These are phyloP conservation scores for Cicer yamashitae DNA, from an alignment of 306 rosid genomes.

Conservation along the genomic window DNA sequence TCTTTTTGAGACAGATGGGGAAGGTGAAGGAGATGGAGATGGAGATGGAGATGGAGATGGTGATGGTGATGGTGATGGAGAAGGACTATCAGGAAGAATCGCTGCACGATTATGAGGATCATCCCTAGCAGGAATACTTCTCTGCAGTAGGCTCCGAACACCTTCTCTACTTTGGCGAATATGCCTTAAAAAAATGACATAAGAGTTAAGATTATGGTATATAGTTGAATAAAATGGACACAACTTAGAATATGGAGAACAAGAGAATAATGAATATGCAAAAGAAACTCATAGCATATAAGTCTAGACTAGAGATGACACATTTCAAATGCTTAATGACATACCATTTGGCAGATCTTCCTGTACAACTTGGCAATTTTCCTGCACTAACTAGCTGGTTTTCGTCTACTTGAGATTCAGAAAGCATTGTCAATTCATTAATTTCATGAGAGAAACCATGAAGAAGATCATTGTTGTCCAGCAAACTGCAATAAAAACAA, in stretches of 20 bases:
- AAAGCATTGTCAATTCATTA: conserved; percentile 56
- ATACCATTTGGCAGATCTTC: conserved; percentile 58
- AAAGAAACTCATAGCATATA: conserved; percentile 25
- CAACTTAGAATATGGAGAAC: conserved; percentile 18
- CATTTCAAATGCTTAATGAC: conserved; percentile 47
- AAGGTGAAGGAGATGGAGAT: conserved; percentile 24
- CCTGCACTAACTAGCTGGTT: conserved; percentile 51
- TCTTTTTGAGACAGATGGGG: conserved; percentile 34
- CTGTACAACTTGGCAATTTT: conserved; percentile 52
- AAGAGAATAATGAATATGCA: conserved; percentile 23
- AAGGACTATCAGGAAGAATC: neutral
- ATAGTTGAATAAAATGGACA: conserved; percentile 10
- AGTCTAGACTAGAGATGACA: neutral
- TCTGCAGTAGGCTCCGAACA: conserved; percentile 49
- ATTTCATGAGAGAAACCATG: conserved; percentile 70
- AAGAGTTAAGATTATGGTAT: conserved; percentile 4
- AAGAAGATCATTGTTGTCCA: conserved; percentile 81
- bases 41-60: conserved; percentile 35
- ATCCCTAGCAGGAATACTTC: neutral
- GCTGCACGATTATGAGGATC: conserved; percentile 32
- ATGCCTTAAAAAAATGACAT: conserved; percentile 50
- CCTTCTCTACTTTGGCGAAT: conserved; percentile 36
- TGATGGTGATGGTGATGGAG: neutral
- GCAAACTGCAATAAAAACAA: conserved; percentile 62
- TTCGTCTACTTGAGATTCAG: conserved; percentile 83